Percentiles rank a stretch among this genome's conserved stretches.
Conservation (phyloP, 441 rosid species). For the Populus hybrid region DNA sequence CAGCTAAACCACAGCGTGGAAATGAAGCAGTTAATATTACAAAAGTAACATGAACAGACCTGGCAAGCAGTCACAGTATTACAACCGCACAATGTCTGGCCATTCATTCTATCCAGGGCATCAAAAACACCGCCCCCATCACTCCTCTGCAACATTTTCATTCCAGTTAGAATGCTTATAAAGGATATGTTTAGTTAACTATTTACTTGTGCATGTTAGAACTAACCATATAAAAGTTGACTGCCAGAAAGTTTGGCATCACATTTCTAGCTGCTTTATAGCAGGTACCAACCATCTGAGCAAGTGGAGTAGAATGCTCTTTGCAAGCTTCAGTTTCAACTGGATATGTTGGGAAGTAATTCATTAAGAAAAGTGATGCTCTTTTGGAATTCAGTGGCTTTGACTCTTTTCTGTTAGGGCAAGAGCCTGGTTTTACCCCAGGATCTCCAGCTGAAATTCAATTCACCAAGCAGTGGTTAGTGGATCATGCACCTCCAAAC, state of each 20-base stretch:
- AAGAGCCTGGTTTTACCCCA: constrained; percentile 75
- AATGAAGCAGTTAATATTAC: constrained; percentile 6
- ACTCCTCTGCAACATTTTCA: constrained; percentile 61
- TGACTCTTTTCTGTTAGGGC: constrained; percentile 85
- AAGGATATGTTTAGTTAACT: constrained; percentile 1
- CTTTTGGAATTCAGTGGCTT: constrained; percentile 58
- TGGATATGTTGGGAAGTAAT: constrained; percentile 85
- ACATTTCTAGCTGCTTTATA: constrained; percentile 66
- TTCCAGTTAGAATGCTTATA: constrained; percentile 19
- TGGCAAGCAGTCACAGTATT: constrained; percentile 70
- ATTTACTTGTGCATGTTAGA: constrained; percentile 9
- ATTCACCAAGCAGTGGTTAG: constrained; percentile 14
- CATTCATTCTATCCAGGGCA: constrained; percentile 75
- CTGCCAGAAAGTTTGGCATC: constrained; percentile 88
- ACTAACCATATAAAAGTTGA: constrained; percentile 87
- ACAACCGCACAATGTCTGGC: constrained; percentile 71
- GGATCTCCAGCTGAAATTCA: constrained; percentile 87
- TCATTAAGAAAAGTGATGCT: constrained; percentile 76
- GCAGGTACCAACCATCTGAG: constrained; percentile 83
- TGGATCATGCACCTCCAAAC: neutral
- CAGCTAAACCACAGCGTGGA: constrained; percentile 2
- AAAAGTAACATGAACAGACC: constrained; percentile 36
- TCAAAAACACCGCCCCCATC: constrained; percentile 93
- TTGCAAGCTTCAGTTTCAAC: constrained; percentile 83
- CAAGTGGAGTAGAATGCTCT: constrained; percentile 74